phyloP scores from a whole-genome alignment of 495 filamentous ascomycete species.

The Sphaerosporella brunnea region DNA sequence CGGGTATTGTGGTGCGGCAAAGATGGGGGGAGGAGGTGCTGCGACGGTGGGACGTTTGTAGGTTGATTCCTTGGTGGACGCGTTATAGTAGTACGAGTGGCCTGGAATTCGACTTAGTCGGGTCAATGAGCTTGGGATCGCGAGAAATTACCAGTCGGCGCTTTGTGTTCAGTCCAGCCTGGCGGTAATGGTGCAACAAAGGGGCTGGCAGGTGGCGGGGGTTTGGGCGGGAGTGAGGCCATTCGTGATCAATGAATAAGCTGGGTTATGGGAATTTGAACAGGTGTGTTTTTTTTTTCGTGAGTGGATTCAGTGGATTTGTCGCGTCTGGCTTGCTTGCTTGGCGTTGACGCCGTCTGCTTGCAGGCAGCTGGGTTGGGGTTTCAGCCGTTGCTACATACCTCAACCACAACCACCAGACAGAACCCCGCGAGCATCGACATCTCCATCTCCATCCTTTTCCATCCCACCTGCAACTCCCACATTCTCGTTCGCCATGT shows the following conservation, averaged over 20 bases:
- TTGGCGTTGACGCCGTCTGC: too few relatives aligned
- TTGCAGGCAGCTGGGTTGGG: background rate
- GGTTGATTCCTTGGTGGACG: slow-evolving; percentile 70
- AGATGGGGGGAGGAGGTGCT: slow-evolving; percentile 24
- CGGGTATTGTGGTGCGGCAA: slow-evolving; percentile 19
- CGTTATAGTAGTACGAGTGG: slow-evolving; percentile 78
- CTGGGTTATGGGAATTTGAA: background rate
- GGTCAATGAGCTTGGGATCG: background rate
- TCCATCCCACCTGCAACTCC: slow-evolving; percentile 7
- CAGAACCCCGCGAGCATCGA: slow-evolving; percentile 10
- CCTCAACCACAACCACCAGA: slow-evolving; percentile 13
- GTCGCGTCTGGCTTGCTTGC: too few relatives aligned
- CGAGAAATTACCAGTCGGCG: slow-evolving; percentile 47
- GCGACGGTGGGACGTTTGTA: slow-evolving; percentile 49
- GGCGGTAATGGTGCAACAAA: slow-evolving; percentile 39
- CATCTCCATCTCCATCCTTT: slow-evolving; percentile 8
- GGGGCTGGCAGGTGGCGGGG: background rate
- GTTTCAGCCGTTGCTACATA: slow-evolving; percentile 2
- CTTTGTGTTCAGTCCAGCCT: slow-evolving; percentile 87
- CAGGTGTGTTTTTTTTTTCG: background rate
- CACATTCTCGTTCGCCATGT: slow-evolving; percentile 42
- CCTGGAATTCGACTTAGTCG: slow-evolving; percentile 38
- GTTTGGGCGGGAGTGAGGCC: slow-evolving; percentile 8
- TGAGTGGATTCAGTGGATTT: too few relatives aligned
- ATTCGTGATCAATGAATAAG: background rate